Percentiles rank a stretch among this genome's conserved stretches.
phyloP scores from a whole-genome alignment of 306 rosid species.

The Vigna unguiculata region DNA sequence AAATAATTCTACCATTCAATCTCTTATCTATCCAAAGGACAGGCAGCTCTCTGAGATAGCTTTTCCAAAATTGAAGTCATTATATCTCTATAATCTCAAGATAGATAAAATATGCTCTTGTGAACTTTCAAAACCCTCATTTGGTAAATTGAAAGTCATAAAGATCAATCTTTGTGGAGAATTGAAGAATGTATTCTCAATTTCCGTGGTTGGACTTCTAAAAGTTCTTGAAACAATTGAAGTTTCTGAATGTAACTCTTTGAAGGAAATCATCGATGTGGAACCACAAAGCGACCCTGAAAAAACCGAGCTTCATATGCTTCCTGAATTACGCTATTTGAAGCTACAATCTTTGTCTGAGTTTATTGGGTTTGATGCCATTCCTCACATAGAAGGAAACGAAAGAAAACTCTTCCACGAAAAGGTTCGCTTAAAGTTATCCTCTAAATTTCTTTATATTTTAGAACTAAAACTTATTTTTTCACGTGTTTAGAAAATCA shows the following conservation, averaged over 20 bases:
- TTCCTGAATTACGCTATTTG: neutral
- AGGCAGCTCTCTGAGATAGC: neutral
- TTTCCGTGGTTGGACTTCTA: neutral
- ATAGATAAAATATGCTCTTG: too few species aligned
- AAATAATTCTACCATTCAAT: neutral
- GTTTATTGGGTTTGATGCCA: neutral
- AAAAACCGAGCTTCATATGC: too few species aligned
- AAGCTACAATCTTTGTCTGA: neutral
- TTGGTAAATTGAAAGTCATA: neutral
- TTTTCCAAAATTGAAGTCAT: neutral
- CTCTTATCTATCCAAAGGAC: neutral
- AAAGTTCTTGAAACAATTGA: neutral
- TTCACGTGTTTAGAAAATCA: neutral
- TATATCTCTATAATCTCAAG: neutral
- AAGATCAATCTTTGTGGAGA: neutral
- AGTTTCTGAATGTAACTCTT: constrained; percentile 10
- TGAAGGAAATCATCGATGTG: neutral
- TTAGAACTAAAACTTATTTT: too few species aligned
- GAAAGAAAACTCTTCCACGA: too few species aligned
- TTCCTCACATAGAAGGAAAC: too few species aligned
- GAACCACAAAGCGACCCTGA: too few species aligned
- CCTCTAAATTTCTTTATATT: too few species aligned
- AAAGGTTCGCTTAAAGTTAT: too few species aligned
- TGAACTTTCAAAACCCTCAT: too few species aligned
- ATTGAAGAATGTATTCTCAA: neutral